Evolutionary conservation across 768 basidiomycete genomes (phyloP).

Genomic region (Lepiota brunneoincarnata): DNA sequence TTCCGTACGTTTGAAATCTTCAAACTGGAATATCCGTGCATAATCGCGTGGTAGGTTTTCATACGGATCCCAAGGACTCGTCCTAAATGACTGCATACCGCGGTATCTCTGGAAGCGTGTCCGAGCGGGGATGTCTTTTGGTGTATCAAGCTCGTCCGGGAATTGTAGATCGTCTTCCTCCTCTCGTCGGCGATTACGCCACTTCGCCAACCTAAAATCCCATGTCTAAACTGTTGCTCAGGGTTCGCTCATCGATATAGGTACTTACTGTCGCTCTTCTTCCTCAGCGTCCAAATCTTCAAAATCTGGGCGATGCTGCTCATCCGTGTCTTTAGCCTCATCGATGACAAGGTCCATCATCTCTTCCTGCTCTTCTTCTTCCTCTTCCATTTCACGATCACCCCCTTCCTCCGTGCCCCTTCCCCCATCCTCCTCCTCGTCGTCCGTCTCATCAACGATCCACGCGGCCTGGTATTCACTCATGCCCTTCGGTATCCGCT

Average conservation of each 20-base stretch:
- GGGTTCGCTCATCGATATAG: not conserved
- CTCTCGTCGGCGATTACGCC: slow-evolving; percentile 69
- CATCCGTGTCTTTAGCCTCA: slow-evolving; percentile 57
- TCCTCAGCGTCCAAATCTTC: slow-evolving; percentile 81
- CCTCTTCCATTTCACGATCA: slow-evolving; percentile 39
- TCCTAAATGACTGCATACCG: slow-evolving; percentile 88
- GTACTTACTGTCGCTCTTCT: slow-evolving; percentile 79
- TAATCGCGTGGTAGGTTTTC: slow-evolving; percentile 95
- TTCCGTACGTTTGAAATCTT: slow-evolving; percentile 88
- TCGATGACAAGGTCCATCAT: slow-evolving; percentile 58
- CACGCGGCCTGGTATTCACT: slow-evolving; percentile 97
- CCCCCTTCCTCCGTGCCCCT: slow-evolving; percentile 42
- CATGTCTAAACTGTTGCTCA: slow-evolving; percentile 6
- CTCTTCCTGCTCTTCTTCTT: slow-evolving; percentile 49
- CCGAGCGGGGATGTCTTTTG: slow-evolving; percentile 75
- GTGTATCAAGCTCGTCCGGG: slow-evolving; percentile 96
- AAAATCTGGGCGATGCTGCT: slow-evolving; percentile 53
- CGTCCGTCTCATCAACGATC: slow-evolving; percentile 84
- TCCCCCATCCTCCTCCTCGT: slow-evolving; percentile 51
- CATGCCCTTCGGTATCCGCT: slow-evolving; percentile 89
- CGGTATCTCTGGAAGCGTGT: slow-evolving; percentile 89
- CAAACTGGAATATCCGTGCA: slow-evolving; percentile 93
- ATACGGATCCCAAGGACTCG: slow-evolving; percentile 96
- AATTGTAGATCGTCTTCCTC: slow-evolving; percentile 84
- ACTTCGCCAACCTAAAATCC: slow-evolving; percentile 54